Base-by-base conservation (phyloP, 371 early-diverging fungal genomes). In the Lichtheimia hyalospora region DNA sequence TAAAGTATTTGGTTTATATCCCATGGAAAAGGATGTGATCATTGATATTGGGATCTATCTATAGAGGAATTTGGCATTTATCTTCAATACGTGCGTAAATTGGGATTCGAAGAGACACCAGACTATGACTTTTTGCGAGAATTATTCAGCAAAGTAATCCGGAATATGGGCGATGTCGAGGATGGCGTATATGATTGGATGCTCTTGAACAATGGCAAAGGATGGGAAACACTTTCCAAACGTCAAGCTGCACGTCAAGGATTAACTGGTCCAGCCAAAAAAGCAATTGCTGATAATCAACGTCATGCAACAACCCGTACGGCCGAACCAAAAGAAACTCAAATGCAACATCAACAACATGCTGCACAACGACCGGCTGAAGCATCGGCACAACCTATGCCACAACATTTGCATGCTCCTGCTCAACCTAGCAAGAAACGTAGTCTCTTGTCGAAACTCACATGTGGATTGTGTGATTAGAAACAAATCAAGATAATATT, bases 141-240 rank as follows among this genome's bases (percentile, higher is more conserved):
- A 5, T 72, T 99, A 24, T 93, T 99, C 66, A 90, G 92, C 74
- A 88, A 89, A 60, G 95, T 90, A 2, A 71, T 97, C 52, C 81
- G 81, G 60, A 85, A 85, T 57, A 69, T 82, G 42, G 90, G 89
- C 50, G 92, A 92, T 58, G 73, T 68, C 13, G 96, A 97, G 64
- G 96, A 96, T 68, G 92, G 92, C n/a, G 81, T 95, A n/a, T 96
- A 89, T 66, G 98, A 97, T 71, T 97, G 98, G 98, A 92, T 94
- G 90, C 66, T 91, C 50, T 65, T 88, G 10, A 84, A 83, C 63
- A 77, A 80, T 51, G 83, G 83, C 61, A 81, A 79, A 50, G 83
- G 82, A 10, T 82, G 80, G 77, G 84, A 86, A 63, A 58, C 57
- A 3, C 44, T 60, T 54, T 46, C 57, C 46, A 61, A 60, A 21